Conservation (phyloP, 108 stramenopile genomes). For the Seminavis robusta region DNA sequence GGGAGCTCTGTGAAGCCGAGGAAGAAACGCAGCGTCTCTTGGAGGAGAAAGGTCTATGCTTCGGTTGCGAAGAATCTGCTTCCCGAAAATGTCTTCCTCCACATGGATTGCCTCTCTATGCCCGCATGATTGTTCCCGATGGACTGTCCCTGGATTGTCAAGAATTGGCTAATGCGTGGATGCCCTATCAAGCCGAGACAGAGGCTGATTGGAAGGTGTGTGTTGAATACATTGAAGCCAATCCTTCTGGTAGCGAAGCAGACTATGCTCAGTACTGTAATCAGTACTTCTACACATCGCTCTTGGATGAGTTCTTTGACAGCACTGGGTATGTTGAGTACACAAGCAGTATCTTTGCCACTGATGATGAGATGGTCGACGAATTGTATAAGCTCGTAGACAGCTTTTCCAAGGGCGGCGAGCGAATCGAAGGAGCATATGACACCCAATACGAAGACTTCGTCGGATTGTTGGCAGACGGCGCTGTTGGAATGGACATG, state of each 20-base stretch:
- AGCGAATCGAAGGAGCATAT: conserved; percentile 33
- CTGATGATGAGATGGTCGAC: conserved; percentile 22
- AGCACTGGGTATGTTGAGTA: conserved; percentile 14
- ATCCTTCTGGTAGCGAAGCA: conserved; percentile 17
- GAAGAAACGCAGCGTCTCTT: conserved; percentile 31
- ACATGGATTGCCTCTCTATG: conserved; percentile 31
- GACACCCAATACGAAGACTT: conserved; percentile 47
- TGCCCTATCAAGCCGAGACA: conserved; percentile 9
- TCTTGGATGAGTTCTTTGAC: conserved; percentile 38
- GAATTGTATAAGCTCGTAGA: conserved; percentile 28
- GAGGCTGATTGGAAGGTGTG: background rate
- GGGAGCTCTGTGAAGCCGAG: conserved; percentile 34
- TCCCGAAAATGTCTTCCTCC: conserved; percentile 36
- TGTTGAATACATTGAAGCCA: conserved; percentile 14
- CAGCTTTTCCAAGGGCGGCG: conserved; percentile 22
- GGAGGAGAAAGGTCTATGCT: conserved; percentile 30
- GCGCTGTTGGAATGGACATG: conserved; percentile 33
- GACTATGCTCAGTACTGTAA: no score
- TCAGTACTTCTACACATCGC: conserved; percentile 30
- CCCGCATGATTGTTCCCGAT: conserved; percentile 23
- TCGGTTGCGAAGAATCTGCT: conserved; percentile 8
- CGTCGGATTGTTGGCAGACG: conserved; percentile 18
- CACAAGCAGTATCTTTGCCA: conserved; percentile 44
- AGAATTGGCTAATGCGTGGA: conserved; percentile 26
- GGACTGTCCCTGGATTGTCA: conserved; percentile 32